Base-by-base conservation (phyloP, 768 basidiomycete genomes). In the Pleurotus ostreatus region DNA sequence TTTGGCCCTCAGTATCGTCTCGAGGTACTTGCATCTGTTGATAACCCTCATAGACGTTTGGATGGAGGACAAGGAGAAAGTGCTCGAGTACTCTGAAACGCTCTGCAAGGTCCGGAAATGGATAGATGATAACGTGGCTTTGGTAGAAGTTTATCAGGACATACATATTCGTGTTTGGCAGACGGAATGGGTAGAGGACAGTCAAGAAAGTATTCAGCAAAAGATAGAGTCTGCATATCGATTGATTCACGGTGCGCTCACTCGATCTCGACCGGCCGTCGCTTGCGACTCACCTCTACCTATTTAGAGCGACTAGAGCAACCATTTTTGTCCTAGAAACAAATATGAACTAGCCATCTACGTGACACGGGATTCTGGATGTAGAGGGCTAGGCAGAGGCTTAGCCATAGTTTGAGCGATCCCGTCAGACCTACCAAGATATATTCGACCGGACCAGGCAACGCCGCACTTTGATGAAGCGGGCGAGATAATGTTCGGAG, bases 401-500 rank as follows among this genome's bases (percentile, higher is more conserved):
- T 46, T 46, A 13, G 25, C 13, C 13, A 46, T 25, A 46, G 25
- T 46, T 46, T 16, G 46, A 25, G 30, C 9, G 30, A 30, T 30
- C 18, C 5, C 12, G 26, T 7, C 18, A 23, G 7, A 49, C 48
- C 9, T 34, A 49, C 48, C 25, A 49, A 12, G 25, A 7, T 26
- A 34, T 49, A 49, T n/a, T 25, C 48, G 15, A 49, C 48, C 4
- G 25, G 48, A 13, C 1, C n/a, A 15, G 48, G 48, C 15, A 26
- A n/a, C 30, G 30, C 7, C 30, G 26, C 34, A 23, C 48, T 49
- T 23, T n/a, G 48, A 15, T 26, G 46, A 13, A 22, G 25, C 13
- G 48, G 48, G 16, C 48, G 26, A 30, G 56, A 48, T 20, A 57
- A 18, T 6, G 60, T 9, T 38, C 43, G 43, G 9, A 57, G 18